Evolutionary conservation across 179 eudicot species (phyloP).

Genomic region (Beta macrorhiza): DNA sequence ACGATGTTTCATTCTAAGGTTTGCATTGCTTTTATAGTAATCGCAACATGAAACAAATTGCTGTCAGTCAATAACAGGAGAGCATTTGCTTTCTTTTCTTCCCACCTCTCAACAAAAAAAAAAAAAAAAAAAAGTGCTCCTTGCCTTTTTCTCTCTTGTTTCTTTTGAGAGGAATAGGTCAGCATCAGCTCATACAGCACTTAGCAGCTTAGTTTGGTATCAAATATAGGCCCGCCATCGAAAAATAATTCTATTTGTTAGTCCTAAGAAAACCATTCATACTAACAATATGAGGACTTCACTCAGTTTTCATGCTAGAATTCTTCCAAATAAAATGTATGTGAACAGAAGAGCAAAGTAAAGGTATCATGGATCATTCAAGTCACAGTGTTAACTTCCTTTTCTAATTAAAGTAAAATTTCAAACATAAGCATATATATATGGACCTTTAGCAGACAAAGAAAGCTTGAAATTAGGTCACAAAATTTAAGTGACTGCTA

Average conservation of each 20-base stretch:
- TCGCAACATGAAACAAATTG: constrained; percentile 10
- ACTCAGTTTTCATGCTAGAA: not conserved
- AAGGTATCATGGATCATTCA: not conserved
- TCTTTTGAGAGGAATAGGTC: constrained; percentile 1
- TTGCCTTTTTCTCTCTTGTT: not conserved
- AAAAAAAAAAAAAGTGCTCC: not conserved
- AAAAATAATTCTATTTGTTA: not conserved
- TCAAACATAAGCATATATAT: not conserved
- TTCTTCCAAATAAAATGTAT: constrained; percentile 12
- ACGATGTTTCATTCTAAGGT: constrained; percentile 16
- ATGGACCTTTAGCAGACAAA: not conserved
- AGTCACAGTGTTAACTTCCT: not conserved
- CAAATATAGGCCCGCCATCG: constrained; percentile 9
- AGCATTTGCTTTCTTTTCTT: constrained; percentile 6
- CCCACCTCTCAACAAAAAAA: not conserved
- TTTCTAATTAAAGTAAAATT: not conserved
- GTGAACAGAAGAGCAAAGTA: not conserved
- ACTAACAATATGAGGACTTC: not conserved
- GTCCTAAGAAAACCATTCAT: not conserved
- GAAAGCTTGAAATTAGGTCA: not conserved
- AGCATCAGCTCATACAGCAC: not conserved
- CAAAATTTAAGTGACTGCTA: not conserved
- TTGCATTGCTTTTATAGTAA: constrained; percentile 30
- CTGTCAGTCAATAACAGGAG: constrained; percentile 39
- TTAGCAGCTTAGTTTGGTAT: constrained; percentile 19